Evolutionary conservation across 352 stramenopile species (phyloP).

Genomic region (Detonula confervacea): DNA sequence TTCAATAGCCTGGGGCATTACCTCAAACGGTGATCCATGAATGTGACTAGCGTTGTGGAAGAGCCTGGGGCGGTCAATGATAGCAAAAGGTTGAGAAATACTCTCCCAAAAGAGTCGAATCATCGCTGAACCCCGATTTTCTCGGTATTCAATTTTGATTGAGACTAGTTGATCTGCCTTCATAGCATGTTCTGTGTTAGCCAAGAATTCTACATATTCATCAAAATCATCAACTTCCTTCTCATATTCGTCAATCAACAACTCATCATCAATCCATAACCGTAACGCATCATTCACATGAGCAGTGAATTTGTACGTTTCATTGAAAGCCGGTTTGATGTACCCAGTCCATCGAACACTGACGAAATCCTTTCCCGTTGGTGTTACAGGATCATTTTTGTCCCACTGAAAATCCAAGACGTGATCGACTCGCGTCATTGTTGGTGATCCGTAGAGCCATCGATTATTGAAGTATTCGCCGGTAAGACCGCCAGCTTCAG

Average conservation of each 20-base stretch:
- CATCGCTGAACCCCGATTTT: slow-evolving; percentile 89
- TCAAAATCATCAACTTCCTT: slow-evolving; percentile 76
- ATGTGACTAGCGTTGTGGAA: slow-evolving; percentile 86
- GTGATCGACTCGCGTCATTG: slow-evolving; percentile 88
- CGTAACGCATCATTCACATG: slow-evolving; percentile 90
- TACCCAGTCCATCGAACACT: slow-evolving; percentile 93
- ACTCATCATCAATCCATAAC: slow-evolving; percentile 88
- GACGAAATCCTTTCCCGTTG: slow-evolving; percentile 92
- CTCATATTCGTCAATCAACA: slow-evolving; percentile 90
- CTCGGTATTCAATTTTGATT: slow-evolving; percentile 93
- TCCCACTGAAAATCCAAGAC: slow-evolving; percentile 92
- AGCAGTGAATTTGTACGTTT: slow-evolving; percentile 90
- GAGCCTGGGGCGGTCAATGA: slow-evolving; percentile 89
- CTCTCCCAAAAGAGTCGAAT: slow-evolving; percentile 91
- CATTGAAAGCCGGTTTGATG: slow-evolving; percentile 90
- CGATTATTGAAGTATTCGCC: slow-evolving; percentile 96
- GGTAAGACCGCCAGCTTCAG: slow-evolving; percentile 86
- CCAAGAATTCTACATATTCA: slow-evolving; percentile 60
- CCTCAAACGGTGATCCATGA: slow-evolving; percentile 70
- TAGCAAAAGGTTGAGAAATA: slow-evolving; percentile 87
- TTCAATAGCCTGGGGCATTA: slow-evolving; percentile 68
- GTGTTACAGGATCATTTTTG: slow-evolving; percentile 87
- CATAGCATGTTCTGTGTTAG: slow-evolving; percentile 73
- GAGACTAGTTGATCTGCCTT: slow-evolving; percentile 87
- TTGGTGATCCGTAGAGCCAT: slow-evolving; percentile 90